Percentiles rank a stretch among this genome's conserved stretches.
Evolutionary conservation across 2,329 filamentous ascomycete genomes (phyloP).

Genomic region (Fusarium zealandicum): DNA sequence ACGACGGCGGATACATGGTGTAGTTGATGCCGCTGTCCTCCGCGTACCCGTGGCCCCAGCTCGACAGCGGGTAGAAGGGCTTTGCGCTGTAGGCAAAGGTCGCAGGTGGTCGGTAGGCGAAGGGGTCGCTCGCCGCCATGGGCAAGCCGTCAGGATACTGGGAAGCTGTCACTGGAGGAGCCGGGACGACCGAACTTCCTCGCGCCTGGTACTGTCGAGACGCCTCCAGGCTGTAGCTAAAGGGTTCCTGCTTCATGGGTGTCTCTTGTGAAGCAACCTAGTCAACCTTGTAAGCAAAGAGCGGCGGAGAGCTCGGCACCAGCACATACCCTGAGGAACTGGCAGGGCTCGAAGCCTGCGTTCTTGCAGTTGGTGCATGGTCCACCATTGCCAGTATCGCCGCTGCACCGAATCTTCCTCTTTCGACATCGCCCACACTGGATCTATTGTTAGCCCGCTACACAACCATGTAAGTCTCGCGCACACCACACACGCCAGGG

Average conservation of each 20-base stretch:
- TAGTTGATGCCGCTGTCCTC: slow-evolving; percentile 41
- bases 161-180: slow-evolving; percentile 17
- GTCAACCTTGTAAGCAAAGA: slow-evolving; percentile 4
- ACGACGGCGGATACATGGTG: slow-evolving; percentile 34
- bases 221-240: slow-evolving; percentile 43
- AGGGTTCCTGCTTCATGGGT: slow-evolving; percentile 37
- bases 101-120: slow-evolving; percentile 33
- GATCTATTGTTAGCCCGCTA: slow-evolving; percentile 33
- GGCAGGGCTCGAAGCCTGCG: slow-evolving; percentile 74
- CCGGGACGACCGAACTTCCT: slow-evolving; percentile 24
- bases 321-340: slow-evolving; percentile 76
- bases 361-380: slow-evolving; percentile 85
- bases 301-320: neutral
- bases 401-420: slow-evolving; percentile 94
- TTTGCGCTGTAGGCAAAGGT: slow-evolving; percentile 38
- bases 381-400: slow-evolving; percentile 76
- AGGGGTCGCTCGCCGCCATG: slow-evolving; percentile 22
- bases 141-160: slow-evolving; percentile 33
- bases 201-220: slow-evolving; percentile 45
- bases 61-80: slow-evolving; percentile 36
- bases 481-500: slow-evolving; percentile 37
- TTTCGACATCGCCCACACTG: slow-evolving; percentile 91
- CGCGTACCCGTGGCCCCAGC: slow-evolving; percentile 38
- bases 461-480: slow-evolving; percentile 36
- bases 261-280: slow-evolving; percentile 47